Conservation (phyloP, 1,139 yeast species). For the Candida gigantensis region DNA sequence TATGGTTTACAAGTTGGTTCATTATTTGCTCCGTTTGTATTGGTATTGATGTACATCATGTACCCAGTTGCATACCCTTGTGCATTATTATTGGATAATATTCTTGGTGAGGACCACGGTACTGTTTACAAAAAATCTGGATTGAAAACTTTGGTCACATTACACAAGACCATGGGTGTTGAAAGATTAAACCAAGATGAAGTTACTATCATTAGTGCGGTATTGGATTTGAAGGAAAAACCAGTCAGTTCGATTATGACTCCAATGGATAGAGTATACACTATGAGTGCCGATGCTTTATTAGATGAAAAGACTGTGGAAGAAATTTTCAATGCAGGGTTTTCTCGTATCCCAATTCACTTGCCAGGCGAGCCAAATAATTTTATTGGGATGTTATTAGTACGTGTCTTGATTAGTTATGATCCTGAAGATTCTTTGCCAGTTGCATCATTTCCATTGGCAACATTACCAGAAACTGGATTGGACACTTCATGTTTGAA, state of each 20-base stretch:
- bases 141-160: conserved; percentile 85
- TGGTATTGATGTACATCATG: conserved; percentile 81
- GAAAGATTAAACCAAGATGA: conserved; percentile 92
- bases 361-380: conserved; percentile 86
- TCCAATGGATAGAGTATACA: conserved; percentile 86
- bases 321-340: conserved; percentile 90
- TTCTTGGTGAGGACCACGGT: conserved; percentile 95
- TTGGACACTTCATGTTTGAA: conserved; percentile 91
- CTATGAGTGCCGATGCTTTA: conserved; percentile 81
- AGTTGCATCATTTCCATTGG: conserved; percentile 90
- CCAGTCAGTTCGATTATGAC: conserved; percentile 89
- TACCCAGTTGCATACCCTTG: conserved; percentile 93
- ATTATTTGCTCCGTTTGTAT: conserved; percentile 84
- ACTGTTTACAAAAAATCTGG: conserved; percentile 93
- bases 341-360: conserved; percentile 94
- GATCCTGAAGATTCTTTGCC: conserved; percentile 97
- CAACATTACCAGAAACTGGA: conserved; percentile 92
- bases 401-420: conserved; percentile 87
- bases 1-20: conserved; percentile 94
- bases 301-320: conserved; percentile 85
- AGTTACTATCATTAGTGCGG: conserved; percentile 93
- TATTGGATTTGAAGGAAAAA: conserved; percentile 89
- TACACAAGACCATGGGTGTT: conserved; percentile 94
- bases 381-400: conserved; percentile 93
- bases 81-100: conserved; percentile 75